A percentile compares a stretch with the other conserved stretches of the same genome.
Evolutionary conservation across 805 yeast genomes (phyloP).

Genomic region (Helenozyma rhizophorensis): DNA sequence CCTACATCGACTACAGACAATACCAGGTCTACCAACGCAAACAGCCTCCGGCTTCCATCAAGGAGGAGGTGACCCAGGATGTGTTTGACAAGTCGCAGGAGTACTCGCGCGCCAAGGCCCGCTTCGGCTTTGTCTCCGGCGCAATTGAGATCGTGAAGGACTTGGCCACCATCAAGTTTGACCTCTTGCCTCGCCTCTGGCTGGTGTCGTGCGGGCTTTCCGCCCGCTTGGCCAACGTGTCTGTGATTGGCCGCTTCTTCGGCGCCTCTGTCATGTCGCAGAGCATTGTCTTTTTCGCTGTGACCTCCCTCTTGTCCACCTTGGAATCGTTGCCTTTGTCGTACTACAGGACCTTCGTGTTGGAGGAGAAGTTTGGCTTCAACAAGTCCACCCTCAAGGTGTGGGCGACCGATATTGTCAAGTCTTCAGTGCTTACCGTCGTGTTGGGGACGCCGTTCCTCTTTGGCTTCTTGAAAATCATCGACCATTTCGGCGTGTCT

Average conservation of each 20-base stretch:
- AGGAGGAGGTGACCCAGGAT: constrained; percentile 62
- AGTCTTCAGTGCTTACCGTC: constrained; percentile 49
- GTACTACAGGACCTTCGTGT: constrained; percentile 75
- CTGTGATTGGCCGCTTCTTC: constrained; percentile 31
- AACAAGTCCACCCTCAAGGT: constrained; percentile 73
- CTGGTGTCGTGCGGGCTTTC: constrained; percentile 56
- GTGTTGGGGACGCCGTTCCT: constrained; percentile 69
- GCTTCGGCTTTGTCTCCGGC: constrained; percentile 57
- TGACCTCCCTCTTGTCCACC: constrained; percentile 48
- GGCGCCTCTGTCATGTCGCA: constrained; percentile 62
- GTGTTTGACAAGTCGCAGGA: constrained; percentile 73
- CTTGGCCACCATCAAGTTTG: constrained; percentile 52
- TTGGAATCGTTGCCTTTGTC: constrained; percentile 62
- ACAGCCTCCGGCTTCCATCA: constrained; percentile 64
- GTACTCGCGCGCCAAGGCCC: constrained; percentile 75
- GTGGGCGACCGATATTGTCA: constrained; percentile 72
- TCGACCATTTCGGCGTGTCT: constrained; percentile 71
- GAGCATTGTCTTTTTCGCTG: constrained; percentile 57
- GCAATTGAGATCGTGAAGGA: constrained; percentile 52
- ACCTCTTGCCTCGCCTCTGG: constrained; percentile 44
- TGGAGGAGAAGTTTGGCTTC: constrained; percentile 92
- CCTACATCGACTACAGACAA: constrained; percentile 73
- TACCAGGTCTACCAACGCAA: constrained; percentile 54
- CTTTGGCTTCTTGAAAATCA: constrained; percentile 73
- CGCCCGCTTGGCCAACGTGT: constrained; percentile 39